Evolutionary conservation across 2,329 filamentous ascomycete genomes (phyloP).

Genomic region (Metarhizium rileyi): DNA sequence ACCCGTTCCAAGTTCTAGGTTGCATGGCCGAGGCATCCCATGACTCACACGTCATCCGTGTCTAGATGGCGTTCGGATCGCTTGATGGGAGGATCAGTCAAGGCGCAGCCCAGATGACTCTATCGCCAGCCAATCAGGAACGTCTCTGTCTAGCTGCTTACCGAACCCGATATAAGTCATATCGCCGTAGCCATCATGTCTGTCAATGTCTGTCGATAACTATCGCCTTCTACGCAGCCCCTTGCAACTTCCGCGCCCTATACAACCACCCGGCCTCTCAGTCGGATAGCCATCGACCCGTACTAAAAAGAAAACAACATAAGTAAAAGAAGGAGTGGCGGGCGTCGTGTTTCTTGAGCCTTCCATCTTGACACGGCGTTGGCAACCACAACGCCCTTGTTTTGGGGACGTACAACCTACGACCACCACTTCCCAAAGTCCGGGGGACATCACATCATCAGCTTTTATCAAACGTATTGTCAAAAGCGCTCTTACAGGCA

Average conservation of each 20-base stretch:
- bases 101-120: constrained; percentile 14
- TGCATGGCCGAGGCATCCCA: not conserved
- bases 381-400: not conserved
- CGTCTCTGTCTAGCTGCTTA: not conserved
- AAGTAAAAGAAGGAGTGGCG: not conserved
- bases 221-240: not conserved
- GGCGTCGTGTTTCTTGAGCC: not conserved
- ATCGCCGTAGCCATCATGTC: not conserved
- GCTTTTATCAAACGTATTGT: not conserved
- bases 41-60: not conserved
- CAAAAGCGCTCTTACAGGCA: not conserved
- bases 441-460: not conserved
- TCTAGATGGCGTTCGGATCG: not conserved
- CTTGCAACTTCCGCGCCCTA: not conserved
- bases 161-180: constrained; percentile 4
- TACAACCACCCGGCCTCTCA: not conserved
- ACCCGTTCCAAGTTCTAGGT: not conserved
- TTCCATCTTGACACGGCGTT: not conserved
- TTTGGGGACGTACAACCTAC: not conserved
- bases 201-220: not conserved
- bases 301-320: not conserved
- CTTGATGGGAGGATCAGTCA: not conserved
- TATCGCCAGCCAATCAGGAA: constrained; percentile 12
- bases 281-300: too few species aligned
- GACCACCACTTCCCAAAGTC: not conserved